Evolutionary conservation across 2,329 filamentous ascomycete genomes (phyloP).

Genomic region (Colletotrichum paranaense): DNA sequence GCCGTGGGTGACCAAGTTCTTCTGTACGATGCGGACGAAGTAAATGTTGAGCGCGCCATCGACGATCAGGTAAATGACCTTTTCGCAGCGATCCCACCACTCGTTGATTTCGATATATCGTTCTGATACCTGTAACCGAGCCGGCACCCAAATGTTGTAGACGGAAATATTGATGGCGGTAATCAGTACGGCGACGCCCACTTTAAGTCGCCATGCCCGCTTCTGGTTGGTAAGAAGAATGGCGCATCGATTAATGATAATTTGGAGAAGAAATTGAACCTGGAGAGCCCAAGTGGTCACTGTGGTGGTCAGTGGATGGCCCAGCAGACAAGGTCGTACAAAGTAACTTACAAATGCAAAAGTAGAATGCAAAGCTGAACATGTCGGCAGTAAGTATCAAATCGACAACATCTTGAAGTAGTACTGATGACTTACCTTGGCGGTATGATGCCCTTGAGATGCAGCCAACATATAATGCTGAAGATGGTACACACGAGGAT

Average conservation of each 20-base stretch:
- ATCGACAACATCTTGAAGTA: neutral
- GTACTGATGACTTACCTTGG: conserved; percentile 21
- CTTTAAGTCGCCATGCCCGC: conserved; percentile 53
- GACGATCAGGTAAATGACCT: conserved; percentile 60
- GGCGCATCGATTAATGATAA: conserved; percentile 64
- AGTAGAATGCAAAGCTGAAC: conserved; percentile 35
- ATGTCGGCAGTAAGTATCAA: neutral
- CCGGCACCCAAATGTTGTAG: conserved; percentile 65
- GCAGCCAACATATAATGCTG: conserved; percentile 47
- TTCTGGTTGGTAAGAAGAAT: conserved; percentile 55
- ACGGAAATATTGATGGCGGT: conserved; percentile 62
- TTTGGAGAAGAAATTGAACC: conserved; percentile 63
- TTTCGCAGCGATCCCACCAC: conserved; percentile 64
- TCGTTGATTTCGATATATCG: conserved; percentile 57
- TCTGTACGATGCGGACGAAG: conserved; percentile 51
- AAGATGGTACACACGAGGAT: conserved; percentile 55
- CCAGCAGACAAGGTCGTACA: neutral
- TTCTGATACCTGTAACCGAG: conserved; percentile 55
- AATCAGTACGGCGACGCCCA: conserved; percentile 57
- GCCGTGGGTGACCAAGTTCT: conserved; percentile 41
- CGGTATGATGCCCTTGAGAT: conserved; percentile 35
- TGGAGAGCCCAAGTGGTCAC: conserved; percentile 52
- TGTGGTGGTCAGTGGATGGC: neutral
- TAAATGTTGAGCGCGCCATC: conserved; percentile 61
- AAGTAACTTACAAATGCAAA: conserved; percentile 29